Percentiles rank a stretch among this genome's conserved stretches.
Evolutionary conservation across 2,329 filamentous ascomycete species (phyloP).

Genomic region (Penicillium olsonii): DNA sequence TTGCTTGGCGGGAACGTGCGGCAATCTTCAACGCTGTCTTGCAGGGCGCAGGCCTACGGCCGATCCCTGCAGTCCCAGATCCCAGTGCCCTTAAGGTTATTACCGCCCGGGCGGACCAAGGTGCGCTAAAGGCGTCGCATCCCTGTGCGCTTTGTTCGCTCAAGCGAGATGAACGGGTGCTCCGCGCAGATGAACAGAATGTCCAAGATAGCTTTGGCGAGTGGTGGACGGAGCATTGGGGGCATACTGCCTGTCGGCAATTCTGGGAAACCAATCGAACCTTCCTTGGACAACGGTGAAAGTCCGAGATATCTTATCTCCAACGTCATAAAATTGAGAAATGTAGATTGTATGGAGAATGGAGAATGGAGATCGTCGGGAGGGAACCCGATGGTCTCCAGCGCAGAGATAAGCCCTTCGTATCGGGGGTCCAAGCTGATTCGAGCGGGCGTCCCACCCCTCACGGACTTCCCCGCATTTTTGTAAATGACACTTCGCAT

Average conservation of each 20-base stretch:
- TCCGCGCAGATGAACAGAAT: constrained; percentile 67
- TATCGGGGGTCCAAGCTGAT: background rate
- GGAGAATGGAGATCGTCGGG: too few relatives aligned
- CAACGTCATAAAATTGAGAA: background rate
- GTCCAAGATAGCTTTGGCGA: constrained; percentile 92
- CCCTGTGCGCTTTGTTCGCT: constrained; percentile 84
- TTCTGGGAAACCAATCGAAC: constrained; percentile 82
- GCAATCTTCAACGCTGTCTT: constrained; percentile 70
- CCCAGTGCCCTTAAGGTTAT: constrained; percentile 52
- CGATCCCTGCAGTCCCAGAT: constrained; percentile 70
- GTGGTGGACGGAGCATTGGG: constrained; percentile 94
- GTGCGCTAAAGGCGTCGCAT: constrained; percentile 72
- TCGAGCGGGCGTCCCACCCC: background rate
- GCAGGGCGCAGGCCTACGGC: constrained; percentile 37
- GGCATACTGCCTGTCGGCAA: constrained; percentile 73
- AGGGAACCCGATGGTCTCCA: constrained; percentile 5
- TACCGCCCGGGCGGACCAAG: constrained; percentile 60
- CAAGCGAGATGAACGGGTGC: constrained; percentile 80
- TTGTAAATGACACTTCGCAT: background rate
- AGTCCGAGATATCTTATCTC: background rate
- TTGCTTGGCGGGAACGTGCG: constrained; percentile 73
- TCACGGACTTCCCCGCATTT: background rate
- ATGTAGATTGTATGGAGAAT: too few relatives aligned
- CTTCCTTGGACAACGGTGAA: constrained; percentile 66
- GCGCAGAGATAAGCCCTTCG: background rate